A percentile compares a stretch with the other conserved stretches of the same genome.
Conservation (phyloP, 768 basidiomycete species). For the Lepiota brunneoincarnata region DNA sequence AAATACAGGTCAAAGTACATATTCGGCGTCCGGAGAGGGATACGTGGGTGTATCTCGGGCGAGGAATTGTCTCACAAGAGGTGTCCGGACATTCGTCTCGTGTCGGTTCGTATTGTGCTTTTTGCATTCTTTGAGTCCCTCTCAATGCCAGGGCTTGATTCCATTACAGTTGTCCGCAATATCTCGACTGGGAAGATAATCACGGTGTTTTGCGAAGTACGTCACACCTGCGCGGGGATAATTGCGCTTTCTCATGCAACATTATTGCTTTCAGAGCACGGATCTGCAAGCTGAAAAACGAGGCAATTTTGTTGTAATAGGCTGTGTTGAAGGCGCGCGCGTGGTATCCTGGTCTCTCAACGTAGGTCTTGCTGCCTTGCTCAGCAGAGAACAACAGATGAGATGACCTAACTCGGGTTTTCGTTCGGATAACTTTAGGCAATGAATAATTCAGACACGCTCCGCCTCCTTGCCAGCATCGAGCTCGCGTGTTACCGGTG, state of each 20-base stretch:
- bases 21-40: constrained; percentile 77
- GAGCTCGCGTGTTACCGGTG: constrained; percentile 82
- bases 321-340: constrained; percentile 67
- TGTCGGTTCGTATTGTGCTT: constrained; percentile 55
- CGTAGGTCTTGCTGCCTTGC: constrained; percentile 37
- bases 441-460: constrained; percentile 78
- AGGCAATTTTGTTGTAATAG: constrained; percentile 84
- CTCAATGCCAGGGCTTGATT: constrained; percentile 4
- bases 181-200: constrained; percentile 66
- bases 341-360: constrained; percentile 88
- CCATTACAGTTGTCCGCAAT: constrained; percentile 55
- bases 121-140: not conserved
- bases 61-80: constrained; percentile 76
- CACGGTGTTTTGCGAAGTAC: constrained; percentile 68
- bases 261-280: constrained; percentile 37
- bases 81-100: constrained; percentile 72
- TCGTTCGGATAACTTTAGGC: constrained; percentile 42
- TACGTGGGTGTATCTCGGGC: constrained; percentile 79
- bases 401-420: constrained; percentile 6
- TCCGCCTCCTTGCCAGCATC: constrained; percentile 78
- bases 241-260: constrained; percentile 1
- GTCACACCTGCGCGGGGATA: constrained; percentile 18
- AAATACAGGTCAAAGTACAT: constrained; percentile 83
- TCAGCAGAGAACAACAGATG: constrained; percentile 13
- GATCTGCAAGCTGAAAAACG: constrained; percentile 85